These are phyloP conservation scores for Alternaria infectoria DNA, from an alignment of 2,329 filamentous ascomycete genomes.

Conservation along the genomic window DNA sequence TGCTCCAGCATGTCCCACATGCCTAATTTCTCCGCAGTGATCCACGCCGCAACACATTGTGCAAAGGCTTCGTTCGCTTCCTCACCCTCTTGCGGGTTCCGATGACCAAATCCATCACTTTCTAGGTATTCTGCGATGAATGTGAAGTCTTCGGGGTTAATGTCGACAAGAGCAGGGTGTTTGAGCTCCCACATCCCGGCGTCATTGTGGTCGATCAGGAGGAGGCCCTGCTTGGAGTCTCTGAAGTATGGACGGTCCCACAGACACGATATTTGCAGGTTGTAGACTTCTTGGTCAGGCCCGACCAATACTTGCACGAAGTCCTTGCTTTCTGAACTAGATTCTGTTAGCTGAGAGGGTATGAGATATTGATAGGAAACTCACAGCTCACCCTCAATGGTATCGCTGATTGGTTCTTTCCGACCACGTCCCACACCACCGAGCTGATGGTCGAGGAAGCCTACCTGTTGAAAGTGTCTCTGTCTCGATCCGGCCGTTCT, in stretches of 20 bases:
- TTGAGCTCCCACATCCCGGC: slow-evolving; percentile 22
- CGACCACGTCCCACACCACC: background rate
- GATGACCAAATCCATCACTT: slow-evolving; percentile 27
- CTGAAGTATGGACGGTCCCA: background rate
- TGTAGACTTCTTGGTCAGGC: slow-evolving; percentile 12
- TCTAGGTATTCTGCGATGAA: slow-evolving; percentile 34
- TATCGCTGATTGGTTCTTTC: slow-evolving; percentile 11
- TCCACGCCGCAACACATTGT: slow-evolving; percentile 33
- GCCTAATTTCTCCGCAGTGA: slow-evolving; percentile 20
- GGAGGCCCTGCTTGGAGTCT: slow-evolving; percentile 7
- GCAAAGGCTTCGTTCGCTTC: slow-evolving; percentile 16
- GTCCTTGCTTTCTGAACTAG: slow-evolving; percentile 20
- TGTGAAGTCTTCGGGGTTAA: slow-evolving; percentile 30
- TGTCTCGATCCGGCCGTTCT: background rate
- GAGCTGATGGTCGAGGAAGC: background rate
- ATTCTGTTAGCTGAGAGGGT: background rate
- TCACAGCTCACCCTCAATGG: slow-evolving; percentile 28
- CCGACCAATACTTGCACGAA: slow-evolving; percentile 33
- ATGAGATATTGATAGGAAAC: background rate
- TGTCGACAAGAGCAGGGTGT: slow-evolving; percentile 19
- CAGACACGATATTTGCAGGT: background rate
- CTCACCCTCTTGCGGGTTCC: slow-evolving; percentile 15
- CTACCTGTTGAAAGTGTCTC: background rate
- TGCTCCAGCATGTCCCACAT: slow-evolving; percentile 37
- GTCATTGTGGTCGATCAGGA: slow-evolving; percentile 16